Evolutionary conservation across 1,139 yeast genomes (phyloP), one percentile per base, ranked within the genome.

Genomic region (Candida pseudocylindracea): DNA sequence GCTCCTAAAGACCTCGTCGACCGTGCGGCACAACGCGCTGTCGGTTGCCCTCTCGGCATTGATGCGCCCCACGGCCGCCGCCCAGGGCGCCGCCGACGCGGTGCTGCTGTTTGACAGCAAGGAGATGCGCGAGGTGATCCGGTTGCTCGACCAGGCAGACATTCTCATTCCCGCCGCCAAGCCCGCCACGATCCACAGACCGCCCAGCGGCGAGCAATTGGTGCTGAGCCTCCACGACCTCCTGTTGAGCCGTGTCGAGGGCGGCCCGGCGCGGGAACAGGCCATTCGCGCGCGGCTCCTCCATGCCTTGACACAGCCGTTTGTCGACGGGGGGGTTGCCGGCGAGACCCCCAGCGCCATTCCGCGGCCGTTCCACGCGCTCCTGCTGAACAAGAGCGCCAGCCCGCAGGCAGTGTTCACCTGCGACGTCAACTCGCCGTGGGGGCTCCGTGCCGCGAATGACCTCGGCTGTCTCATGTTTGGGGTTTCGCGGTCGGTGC

Each of bases 391-490:
- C 7, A 75, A 72, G 42, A 73, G 71, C 37, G 57, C 72, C 1
- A 59, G 72, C 3, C 83, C 85, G 29, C 81, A 74, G 45, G 88
- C 93, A 0, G 75, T 83, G 5, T 75, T 85, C 49, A 81, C 94
- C 0, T 79, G 91, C 30, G 72, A 69, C 10, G 55, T 66, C 12
- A 68, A 65, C n/a, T 61, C 66, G 32, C 95, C 95, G 0, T 85
- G 91, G 81, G 53, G 60, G 13, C 67, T 85, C 31, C 68, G 69
- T 42, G 85, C 92, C 7, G 85, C 92, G 8, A 85, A 85, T 45
- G 95, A 85, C 50, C 57, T 81, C 42, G 93, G 94, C 0, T 78
- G 93, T 45, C 60, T 81, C 39, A 72, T 79, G 58, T 79, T 83
- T 54, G 95, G 94, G 12, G 70, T 78, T 9, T 70, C 79, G 37